Evolutionary conservation across 176 grass and related monocot genomes (phyloP).

Genomic region (Hordeum marinum): DNA sequence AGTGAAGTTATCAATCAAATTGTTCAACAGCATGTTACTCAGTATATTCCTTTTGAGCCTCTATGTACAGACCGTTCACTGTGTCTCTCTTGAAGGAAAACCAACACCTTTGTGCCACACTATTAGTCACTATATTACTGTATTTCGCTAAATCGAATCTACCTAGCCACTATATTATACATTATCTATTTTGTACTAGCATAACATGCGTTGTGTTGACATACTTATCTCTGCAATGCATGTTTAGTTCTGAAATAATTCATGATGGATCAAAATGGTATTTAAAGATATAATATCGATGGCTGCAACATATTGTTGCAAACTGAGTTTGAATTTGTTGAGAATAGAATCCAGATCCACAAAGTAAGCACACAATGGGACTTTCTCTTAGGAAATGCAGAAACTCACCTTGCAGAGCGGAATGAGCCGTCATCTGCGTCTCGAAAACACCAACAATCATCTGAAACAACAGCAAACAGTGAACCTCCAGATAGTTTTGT

Average conservation of each 20-base stretch:
- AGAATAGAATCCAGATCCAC: background rate
- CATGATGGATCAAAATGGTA: conserved; percentile 6
- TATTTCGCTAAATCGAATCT: background rate
- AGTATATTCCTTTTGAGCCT: background rate
- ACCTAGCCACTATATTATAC: background rate
- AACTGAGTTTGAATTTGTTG: background rate
- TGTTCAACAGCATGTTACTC: background rate
- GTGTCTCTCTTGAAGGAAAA: background rate
- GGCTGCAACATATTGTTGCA: background rate
- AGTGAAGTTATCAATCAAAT: background rate
- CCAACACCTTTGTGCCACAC: no score
- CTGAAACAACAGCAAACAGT: conserved; percentile 22
- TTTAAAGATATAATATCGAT: background rate
- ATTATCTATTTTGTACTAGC: no score
- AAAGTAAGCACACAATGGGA: background rate
- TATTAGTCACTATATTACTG: background rate
- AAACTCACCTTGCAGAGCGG: conserved; percentile 28
- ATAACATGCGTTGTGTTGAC: no score
- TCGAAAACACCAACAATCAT: conserved; percentile 24
- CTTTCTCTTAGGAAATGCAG: conserved; percentile 8
- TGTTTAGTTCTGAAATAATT: background rate
- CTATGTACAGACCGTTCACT: background rate
- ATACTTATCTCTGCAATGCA: background rate
- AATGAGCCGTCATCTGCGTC: no score
- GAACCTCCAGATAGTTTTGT: conserved; percentile 34